These are phyloP conservation scores for Volvox reticuliferus DNA, from an alignment of 139 green algal genomes.

Conservation along the genomic window DNA sequence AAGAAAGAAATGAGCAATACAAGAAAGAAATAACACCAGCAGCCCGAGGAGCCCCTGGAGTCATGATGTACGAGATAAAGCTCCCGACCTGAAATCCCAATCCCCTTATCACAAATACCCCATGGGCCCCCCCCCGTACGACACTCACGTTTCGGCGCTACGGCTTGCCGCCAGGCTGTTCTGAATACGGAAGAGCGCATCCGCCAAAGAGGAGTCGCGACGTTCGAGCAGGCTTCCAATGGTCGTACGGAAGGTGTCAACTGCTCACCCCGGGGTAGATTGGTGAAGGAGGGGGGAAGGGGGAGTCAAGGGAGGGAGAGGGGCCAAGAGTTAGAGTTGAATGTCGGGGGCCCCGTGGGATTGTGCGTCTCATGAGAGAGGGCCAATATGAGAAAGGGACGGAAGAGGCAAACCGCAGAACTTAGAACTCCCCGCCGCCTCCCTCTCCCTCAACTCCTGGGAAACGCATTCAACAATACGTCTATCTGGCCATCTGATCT, in stretches of 20 bases:
- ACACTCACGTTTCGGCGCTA: neutral
- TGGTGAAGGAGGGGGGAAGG: neutral
- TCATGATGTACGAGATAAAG: no score
- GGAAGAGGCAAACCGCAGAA: no score
- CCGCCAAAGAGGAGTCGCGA: neutral
- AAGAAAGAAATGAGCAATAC: no score
- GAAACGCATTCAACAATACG: neutral
- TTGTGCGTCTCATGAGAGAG: neutral
- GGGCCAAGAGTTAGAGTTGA: neutral
- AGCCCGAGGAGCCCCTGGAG: neutral
- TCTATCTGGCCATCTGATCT: no score
- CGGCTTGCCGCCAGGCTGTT: slow-evolving; percentile 12
- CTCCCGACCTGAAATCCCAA: neutral
- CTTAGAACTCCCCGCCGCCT: no score
- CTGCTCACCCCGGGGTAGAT: neutral
- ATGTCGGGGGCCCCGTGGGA: neutral
- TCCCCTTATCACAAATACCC: neutral
- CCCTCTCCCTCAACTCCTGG: neutral
- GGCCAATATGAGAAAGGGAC: neutral
- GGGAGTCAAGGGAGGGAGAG: neutral
- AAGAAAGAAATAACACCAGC: no score
- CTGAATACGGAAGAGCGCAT: slow-evolving; percentile 32
- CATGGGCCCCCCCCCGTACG: neutral
- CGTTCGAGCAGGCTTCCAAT: neutral
- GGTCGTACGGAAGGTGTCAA: neutral